Evolutionary conservation across 1,139 yeast genomes (phyloP).

Genomic region (Torulaspora globosa): DNA sequence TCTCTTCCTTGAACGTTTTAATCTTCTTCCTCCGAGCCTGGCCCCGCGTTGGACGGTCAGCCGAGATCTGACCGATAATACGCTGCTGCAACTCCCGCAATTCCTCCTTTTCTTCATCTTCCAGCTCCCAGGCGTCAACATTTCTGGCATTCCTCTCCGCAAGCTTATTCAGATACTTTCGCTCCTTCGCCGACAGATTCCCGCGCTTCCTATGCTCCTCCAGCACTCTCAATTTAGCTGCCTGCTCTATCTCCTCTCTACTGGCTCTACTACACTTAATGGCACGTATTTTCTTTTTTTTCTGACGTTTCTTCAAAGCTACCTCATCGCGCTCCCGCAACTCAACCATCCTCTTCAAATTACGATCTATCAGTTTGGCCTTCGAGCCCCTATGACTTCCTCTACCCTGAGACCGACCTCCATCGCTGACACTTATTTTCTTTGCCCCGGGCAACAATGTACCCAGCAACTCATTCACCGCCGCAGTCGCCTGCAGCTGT

Average conservation of each 20-base stretch:
- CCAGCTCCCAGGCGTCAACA: conserved; percentile 47
- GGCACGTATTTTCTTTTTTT: conserved; percentile 40
- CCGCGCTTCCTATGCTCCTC: conserved; percentile 42
- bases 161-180: conserved; percentile 47
- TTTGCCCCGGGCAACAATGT: conserved; percentile 31
- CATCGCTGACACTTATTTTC: conserved; percentile 14
- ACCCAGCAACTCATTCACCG: conserved; percentile 29
- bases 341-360: conserved; percentile 36
- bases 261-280: conserved; percentile 40
- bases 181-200: conserved; percentile 44
- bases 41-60: conserved; percentile 24
- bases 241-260: conserved; percentile 44
- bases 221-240: conserved; percentile 51
- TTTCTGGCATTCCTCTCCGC: conserved; percentile 48
- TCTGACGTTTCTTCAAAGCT: conserved; percentile 41
- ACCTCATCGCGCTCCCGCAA: conserved; percentile 39
- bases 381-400: conserved; percentile 24
- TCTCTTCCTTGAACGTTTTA: conserved; percentile 29
- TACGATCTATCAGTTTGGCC: conserved; percentile 42
- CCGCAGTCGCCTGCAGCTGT: conserved; percentile 29
- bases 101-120: conserved; percentile 47
- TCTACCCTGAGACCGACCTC: conserved; percentile 5
- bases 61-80: conserved; percentile 36
- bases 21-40: conserved; percentile 29
- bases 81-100: conserved; percentile 43